These are phyloP conservation scores for Aspergillus sp. DNA, from an alignment of 2,329 filamentous ascomycete species.

Conservation along the genomic window DNA sequence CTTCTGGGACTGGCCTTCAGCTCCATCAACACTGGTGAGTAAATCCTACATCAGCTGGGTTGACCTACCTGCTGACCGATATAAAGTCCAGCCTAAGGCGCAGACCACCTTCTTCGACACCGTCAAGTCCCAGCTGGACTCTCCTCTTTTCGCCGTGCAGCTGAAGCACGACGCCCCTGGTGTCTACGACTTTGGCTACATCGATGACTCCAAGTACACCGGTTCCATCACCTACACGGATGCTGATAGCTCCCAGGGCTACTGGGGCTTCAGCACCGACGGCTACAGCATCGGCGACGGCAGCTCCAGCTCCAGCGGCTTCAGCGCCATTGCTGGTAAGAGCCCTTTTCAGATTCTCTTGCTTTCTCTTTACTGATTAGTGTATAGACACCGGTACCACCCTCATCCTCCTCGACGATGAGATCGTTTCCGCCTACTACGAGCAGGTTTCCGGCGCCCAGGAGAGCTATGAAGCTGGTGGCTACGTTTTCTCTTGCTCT, in stretches of 20 bases:
- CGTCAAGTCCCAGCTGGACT: conserved; percentile 53
- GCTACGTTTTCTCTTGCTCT: conserved; percentile 58
- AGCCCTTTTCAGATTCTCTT: background rate
- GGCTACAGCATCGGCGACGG: conserved; percentile 58
- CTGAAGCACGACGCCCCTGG: conserved; percentile 57
- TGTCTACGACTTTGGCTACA: conserved; percentile 60
- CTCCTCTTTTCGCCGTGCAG: conserved; percentile 56
- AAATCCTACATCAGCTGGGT: background rate
- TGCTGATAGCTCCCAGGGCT: conserved; percentile 60
- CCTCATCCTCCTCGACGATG: conserved; percentile 60
- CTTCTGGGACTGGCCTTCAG: conserved; percentile 63
- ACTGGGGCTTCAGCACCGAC: conserved; percentile 62
- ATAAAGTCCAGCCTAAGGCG: conserved; percentile 46
- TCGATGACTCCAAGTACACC: conserved; percentile 60
- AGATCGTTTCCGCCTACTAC: conserved; percentile 63
- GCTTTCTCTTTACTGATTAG: background rate
- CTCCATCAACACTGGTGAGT: conserved; percentile 55
- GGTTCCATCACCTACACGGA: conserved; percentile 59
- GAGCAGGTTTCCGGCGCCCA: conserved; percentile 54
- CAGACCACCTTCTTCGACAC: conserved; percentile 64
- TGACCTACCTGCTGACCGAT: background rate
- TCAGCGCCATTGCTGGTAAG: conserved; percentile 57
- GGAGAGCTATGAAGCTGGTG: conserved; percentile 52
- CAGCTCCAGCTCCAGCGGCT: conserved; percentile 40
- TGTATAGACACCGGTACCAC: conserved; percentile 66